Percentiles rank a stretch among this genome's conserved stretches.
Evolutionary conservation across 768 basidiomycete genomes (phyloP).

Genomic region (Termitomyces heimii): DNA sequence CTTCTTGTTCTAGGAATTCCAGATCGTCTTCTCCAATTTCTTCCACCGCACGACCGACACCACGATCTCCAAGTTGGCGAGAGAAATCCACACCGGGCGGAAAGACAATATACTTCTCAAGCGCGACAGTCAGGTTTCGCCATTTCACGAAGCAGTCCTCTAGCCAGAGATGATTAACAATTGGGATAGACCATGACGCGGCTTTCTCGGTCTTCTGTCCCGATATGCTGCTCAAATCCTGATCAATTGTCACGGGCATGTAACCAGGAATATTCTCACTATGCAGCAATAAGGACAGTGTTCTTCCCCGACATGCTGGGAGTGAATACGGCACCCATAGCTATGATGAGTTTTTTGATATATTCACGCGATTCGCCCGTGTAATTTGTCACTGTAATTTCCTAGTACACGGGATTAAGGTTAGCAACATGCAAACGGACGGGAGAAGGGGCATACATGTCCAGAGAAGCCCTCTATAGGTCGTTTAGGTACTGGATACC

Average conservation of each 20-base stretch:
- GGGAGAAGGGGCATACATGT: conserved; percentile 42
- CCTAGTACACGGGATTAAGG: conserved; percentile 29
- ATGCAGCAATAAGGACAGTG: conserved; percentile 79
- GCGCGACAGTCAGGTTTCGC: conserved; percentile 58
- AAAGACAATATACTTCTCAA: conserved; percentile 65
- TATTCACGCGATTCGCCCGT: conserved; percentile 85
- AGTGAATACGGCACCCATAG: conserved; percentile 77
- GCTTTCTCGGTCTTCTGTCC: conserved; percentile 71
- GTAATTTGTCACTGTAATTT: conserved; percentile 85
- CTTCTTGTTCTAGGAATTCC: conserved; percentile 17
- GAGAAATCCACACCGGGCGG: conserved; percentile 65
- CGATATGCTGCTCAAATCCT: conserved; percentile 23
- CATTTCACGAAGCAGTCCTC: conserved; percentile 87
- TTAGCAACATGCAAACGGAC: neutral
- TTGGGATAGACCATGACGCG: conserved; percentile 72
- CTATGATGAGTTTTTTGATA: conserved; percentile 72
- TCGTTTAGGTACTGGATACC: conserved; percentile 72
- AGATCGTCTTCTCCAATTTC: conserved; percentile 20
- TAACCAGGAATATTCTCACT: conserved; percentile 41
- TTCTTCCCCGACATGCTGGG: conserved; percentile 75
- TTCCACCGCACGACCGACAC: conserved; percentile 26
- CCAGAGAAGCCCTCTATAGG: conserved; percentile 52
- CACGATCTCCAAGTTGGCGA: conserved; percentile 33
- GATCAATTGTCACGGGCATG: neutral
- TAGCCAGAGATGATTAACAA: conserved; percentile 89